Base-by-base conservation (phyloP, 2,329 filamentous ascomycete species). In the Pleoardoris graminearum region DNA sequence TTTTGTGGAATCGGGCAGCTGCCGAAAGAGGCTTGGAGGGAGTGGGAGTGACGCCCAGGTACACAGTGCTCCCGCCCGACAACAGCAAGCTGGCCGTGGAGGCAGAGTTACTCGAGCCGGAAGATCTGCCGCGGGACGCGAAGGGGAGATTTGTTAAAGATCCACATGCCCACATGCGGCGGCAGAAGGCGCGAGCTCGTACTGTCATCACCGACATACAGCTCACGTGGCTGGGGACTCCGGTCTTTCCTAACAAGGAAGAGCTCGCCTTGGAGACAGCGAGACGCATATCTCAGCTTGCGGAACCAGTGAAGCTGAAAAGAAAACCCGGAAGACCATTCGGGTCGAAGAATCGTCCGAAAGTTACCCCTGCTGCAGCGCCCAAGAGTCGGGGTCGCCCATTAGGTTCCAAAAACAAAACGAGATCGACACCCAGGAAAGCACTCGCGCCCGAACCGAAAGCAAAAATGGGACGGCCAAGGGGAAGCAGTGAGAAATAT, bases 1-100 rank as follows among this genome's bases (percentile, higher is more conserved):
- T 91, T 71, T 60, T 91, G 3, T 92, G 88, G 89, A 93, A 92
- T 68, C 72, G 74, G 30, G 78, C 74, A 38, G 88, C 87, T 1
- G 82, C 82, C 49, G 78, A 85, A 48, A 77, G 80, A 45, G 87
- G 87, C 1, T 68, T 92, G 36, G 80, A 84, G 42, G 86, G 85
- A 4, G 59, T 75, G 17, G 71, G 72, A 7, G 72, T 75, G 17
- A 70, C 66, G 1, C 27, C 70, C 14, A 58, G 70, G 21, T 67
- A 75, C 39, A 67, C 63, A 2, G 65, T 66, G 19, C 46, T 19
- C 21, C 53, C 11, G 35, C 53, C 25, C 21, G 48, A 16, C 23
- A 50, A 4, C 54, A 60, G 22, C 38, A 54, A 43, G 12, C 8
- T 19, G 12, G 41, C 29, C 12, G 3, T 22, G 17, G 29, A 22